A percentile compares a stretch with the other conserved stretches of the same genome.
phyloP scores from a whole-genome alignment of 148 eudicot species.

The Linanthus parryae region DNA sequence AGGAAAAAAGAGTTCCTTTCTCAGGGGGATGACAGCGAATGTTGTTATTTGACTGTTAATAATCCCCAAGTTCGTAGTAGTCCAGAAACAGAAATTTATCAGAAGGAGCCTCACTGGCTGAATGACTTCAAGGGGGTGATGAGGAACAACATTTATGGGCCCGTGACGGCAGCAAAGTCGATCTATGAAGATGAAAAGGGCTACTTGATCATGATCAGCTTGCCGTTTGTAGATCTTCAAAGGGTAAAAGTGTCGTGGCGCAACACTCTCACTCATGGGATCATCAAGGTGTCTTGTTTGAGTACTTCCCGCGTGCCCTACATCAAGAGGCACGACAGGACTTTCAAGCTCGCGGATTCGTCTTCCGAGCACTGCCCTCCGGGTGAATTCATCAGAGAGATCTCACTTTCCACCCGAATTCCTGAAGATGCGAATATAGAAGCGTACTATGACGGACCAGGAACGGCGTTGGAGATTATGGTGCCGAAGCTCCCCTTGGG shows the following conservation, averaged over 20 bases:
- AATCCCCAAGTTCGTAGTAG: conserved; percentile 10
- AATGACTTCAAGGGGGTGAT: conserved; percentile 35
- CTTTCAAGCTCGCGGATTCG: conserved; percentile 31
- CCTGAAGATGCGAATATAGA: conserved; percentile 38
- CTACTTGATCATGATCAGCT: conserved; percentile 26
- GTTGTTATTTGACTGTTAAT: conserved; percentile 16
- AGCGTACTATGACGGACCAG: conserved; percentile 27
- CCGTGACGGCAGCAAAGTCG: conserved; percentile 39
- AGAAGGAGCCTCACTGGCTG: conserved; percentile 24
- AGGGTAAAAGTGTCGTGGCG: conserved; percentile 38
- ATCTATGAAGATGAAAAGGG: conserved; percentile 37
- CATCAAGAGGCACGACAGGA: conserved; percentile 26
- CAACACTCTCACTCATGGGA: conserved; percentile 29
- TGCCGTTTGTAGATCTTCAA: conserved; percentile 30
- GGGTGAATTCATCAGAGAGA: conserved; percentile 31
- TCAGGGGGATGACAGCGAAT: conserved; percentile 18
- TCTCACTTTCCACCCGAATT: conserved; percentile 24
- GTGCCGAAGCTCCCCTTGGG: conserved; percentile 36
- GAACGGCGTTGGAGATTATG: conserved; percentile 26
- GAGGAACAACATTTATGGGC: conserved; percentile 28
- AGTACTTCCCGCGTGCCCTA: conserved; percentile 30
- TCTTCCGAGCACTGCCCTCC: conserved; percentile 34
- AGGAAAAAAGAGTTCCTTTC: conserved; percentile 20
- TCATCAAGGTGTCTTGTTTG: conserved; percentile 26
- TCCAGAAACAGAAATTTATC: conserved; percentile 15